Percentiles rank a stretch among this genome's conserved stretches.
phyloP scores from a whole-genome alignment of 257 asterid genomes.

The Marsdenia floribunda region DNA sequence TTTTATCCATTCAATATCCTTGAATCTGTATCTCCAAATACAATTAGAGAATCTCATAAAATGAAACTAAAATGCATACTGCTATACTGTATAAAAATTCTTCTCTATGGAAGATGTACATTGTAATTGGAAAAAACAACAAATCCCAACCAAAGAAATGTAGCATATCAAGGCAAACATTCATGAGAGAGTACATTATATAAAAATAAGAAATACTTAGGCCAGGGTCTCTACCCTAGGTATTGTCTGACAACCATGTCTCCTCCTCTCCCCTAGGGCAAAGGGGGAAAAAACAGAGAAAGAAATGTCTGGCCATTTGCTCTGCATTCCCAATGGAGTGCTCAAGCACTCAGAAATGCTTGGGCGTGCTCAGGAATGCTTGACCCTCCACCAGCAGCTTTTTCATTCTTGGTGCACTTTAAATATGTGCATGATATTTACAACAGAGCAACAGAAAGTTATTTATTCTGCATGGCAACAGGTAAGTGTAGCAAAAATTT shows the following conservation, averaged over 20 bases:
- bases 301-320: too few species aligned
- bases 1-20: constrained; percentile 10
- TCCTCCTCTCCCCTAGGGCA: not conserved
- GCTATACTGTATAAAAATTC: not conserved
- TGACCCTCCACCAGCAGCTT: not conserved
- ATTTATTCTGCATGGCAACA: not conserved
- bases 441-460: not conserved
- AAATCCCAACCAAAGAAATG: not conserved
- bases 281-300: too few species aligned
- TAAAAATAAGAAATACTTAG: not conserved
- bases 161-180: not conserved
- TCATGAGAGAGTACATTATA: not conserved
- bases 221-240: not conserved
- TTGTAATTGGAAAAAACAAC: not conserved
- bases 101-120: not conserved
- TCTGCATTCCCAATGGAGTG: too few species aligned
- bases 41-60: not conserved
- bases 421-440: not conserved
- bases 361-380: too few species aligned
- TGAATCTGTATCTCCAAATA: not conserved
- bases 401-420: not conserved
- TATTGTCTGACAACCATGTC: not conserved
- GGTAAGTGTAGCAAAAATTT: not conserved
- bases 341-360: too few species aligned
- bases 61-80: not conserved